Conservation (phyloP, 2,329 filamentous ascomycete genomes). For the Aureobasidium melanogenum region DNA sequence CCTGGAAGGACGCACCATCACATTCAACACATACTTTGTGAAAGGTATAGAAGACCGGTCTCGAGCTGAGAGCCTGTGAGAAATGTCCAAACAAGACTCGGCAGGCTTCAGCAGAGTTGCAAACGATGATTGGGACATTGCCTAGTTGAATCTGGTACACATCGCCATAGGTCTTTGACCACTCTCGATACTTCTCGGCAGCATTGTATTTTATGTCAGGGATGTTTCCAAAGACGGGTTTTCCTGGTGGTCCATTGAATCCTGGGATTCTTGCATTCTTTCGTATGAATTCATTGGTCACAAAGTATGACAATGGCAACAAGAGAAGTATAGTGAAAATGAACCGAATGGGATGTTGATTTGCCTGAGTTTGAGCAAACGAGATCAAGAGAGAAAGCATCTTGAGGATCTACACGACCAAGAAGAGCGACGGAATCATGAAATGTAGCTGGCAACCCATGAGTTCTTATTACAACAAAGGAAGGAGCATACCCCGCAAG, state of each 20-base stretch:
- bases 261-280: constrained; percentile 28
- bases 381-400: constrained; percentile 15
- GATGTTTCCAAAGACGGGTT: constrained; percentile 35
- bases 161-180: constrained; percentile 32
- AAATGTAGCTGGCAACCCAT: neutral
- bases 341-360: constrained; percentile 13
- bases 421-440: neutral
- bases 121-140: constrained; percentile 36
- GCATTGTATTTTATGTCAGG: constrained; percentile 29
- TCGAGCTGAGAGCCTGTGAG: constrained; percentile 32
- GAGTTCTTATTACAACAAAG: neutral
- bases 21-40: constrained; percentile 27
- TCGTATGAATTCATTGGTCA: constrained; percentile 30
- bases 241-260: constrained; percentile 31
- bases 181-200: constrained; percentile 32
- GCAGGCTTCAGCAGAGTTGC: constrained; percentile 34
- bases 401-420: neutral
- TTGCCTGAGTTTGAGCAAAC: constrained; percentile 4
- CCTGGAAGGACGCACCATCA: neutral
- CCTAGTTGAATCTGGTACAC: constrained; percentile 40
- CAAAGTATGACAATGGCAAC: constrained; percentile 27
- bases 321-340: constrained; percentile 17
- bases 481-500: neutral
- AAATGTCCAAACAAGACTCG: constrained; percentile 34
- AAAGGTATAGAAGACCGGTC: constrained; percentile 38